Evolutionary conservation across 2,329 filamentous ascomycete genomes (phyloP).

Genomic region (Hymenoscyphus linearis): DNA sequence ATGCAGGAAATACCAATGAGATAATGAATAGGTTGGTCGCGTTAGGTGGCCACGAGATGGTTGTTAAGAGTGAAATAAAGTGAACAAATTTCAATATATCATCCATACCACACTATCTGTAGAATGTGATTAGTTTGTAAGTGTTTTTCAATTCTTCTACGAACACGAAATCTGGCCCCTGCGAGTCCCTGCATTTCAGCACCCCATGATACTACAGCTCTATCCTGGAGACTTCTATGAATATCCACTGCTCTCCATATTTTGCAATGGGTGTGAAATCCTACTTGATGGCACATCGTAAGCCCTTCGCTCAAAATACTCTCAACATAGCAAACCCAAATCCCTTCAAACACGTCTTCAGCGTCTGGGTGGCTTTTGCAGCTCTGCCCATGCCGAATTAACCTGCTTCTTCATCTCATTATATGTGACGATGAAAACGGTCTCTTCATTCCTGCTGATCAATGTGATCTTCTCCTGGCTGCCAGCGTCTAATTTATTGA

Average conservation of each 20-base stretch:
- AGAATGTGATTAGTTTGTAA: slow-evolving; percentile 3
- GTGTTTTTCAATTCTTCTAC: slow-evolving; percentile 10
- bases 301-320: background rate
- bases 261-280: background rate
- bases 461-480: slow-evolving; percentile 80
- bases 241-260: background rate
- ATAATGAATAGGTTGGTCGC: background rate
- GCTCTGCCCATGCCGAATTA: slow-evolving; percentile 51
- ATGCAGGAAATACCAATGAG: background rate
- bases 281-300: background rate
- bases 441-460: slow-evolving; percentile 86
- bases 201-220: background rate
- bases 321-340: background rate
- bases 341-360: background rate
- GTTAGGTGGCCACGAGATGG: background rate
- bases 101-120: background rate
- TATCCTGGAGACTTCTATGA: background rate
- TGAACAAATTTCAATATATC: background rate
- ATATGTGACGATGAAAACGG: slow-evolving; percentile 81
- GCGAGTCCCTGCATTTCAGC: slow-evolving; percentile 1
- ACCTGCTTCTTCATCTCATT: slow-evolving; percentile 74
- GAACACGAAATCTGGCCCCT: background rate
- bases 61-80: background rate
- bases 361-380: slow-evolving; percentile 31
- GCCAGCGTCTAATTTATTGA: slow-evolving; percentile 92